phyloP scores from a whole-genome alignment of 768 basidiomycete genomes.

The Leccinum uliginosum region DNA sequence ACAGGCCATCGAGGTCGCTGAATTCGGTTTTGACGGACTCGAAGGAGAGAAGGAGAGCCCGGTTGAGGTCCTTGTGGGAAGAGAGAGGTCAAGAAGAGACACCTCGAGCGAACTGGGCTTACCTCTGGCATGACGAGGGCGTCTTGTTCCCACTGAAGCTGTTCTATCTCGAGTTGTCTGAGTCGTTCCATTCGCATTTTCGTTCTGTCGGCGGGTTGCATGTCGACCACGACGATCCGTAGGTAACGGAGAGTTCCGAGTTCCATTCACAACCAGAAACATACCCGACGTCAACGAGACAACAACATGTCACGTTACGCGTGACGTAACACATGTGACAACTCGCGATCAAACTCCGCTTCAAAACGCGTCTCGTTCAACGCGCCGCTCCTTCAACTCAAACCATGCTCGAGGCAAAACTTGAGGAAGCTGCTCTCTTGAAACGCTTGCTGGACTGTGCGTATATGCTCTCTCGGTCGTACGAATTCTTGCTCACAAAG shows the following conservation, averaged over 20 bases:
- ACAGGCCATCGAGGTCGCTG: slow-evolving; percentile 55
- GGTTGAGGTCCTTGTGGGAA: slow-evolving; percentile 26
- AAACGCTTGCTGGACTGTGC: slow-evolving; percentile 92
- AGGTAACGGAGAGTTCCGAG: no score
- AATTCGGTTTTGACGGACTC: slow-evolving; percentile 57
- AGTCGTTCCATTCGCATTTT: slow-evolving; percentile 45
- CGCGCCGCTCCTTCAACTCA: slow-evolving; percentile 13
- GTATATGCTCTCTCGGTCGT: no score
- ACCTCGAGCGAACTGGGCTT: neutral
- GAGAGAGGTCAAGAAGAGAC: neutral
- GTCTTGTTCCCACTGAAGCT: slow-evolving; percentile 49
- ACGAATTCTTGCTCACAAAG: no score
- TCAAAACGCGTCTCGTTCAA: slow-evolving; percentile 32
- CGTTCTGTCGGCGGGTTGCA: slow-evolving; percentile 36
- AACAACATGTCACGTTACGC: slow-evolving; percentile 17
- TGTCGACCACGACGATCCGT: slow-evolving; percentile 18
- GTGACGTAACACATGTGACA: slow-evolving; percentile 29
- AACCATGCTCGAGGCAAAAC: slow-evolving; percentile 85
- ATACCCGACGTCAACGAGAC: no score
- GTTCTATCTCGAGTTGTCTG: slow-evolving; percentile 48
- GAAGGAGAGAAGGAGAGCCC: slow-evolving; percentile 39
- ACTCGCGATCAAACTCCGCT: slow-evolving; percentile 31
- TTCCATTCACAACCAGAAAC: neutral
- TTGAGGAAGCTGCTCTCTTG: slow-evolving; percentile 80
- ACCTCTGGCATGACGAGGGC: slow-evolving; percentile 59